phyloP scores from a whole-genome alignment of 768 basidiomycete genomes.

The Lactifluus rugatus region DNA sequence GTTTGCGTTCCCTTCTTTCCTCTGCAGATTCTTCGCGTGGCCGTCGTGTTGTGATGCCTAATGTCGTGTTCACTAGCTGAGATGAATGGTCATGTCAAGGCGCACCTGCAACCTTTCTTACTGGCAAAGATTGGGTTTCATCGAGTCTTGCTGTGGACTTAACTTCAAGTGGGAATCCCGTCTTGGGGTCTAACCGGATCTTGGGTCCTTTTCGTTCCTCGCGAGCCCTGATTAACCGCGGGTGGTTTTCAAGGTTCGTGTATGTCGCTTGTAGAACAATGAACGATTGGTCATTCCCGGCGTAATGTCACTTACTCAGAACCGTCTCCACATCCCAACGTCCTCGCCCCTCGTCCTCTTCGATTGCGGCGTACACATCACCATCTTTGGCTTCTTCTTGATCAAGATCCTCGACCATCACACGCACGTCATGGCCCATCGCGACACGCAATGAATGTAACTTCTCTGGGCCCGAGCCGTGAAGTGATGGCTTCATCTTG shows the following conservation, averaged over 20 bases:
- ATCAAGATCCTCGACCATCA: constrained; percentile 38
- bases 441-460: constrained; percentile 70
- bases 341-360: constrained; percentile 51
- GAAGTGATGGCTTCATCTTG: constrained; percentile 68
- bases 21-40: constrained; percentile 68
- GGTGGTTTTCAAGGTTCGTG: constrained; percentile 97
- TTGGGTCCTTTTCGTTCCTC: constrained; percentile 45
- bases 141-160: constrained; percentile 15
- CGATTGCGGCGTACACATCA: constrained; percentile 32
- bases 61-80: constrained; percentile 23
- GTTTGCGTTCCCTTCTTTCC: constrained; percentile 64
- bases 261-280: constrained; percentile 60
- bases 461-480: constrained; percentile 67
- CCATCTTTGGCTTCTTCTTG: constrained; percentile 34
- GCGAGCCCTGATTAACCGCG: constrained; percentile 69
- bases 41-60: constrained; percentile 50
- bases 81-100: not conserved
- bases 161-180: constrained; percentile 60
- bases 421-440: constrained; percentile 59
- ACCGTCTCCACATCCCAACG: constrained; percentile 97
- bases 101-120: constrained; percentile 2
- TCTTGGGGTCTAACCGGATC: constrained; percentile 65
- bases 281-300: not conserved
- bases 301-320: constrained; percentile 50
- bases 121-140: constrained; percentile 7